Percentiles rank a stretch among this genome's conserved stretches.
Conservation (phyloP, 2,329 filamentous ascomycete genomes). For the Fusarium sublunatum region DNA sequence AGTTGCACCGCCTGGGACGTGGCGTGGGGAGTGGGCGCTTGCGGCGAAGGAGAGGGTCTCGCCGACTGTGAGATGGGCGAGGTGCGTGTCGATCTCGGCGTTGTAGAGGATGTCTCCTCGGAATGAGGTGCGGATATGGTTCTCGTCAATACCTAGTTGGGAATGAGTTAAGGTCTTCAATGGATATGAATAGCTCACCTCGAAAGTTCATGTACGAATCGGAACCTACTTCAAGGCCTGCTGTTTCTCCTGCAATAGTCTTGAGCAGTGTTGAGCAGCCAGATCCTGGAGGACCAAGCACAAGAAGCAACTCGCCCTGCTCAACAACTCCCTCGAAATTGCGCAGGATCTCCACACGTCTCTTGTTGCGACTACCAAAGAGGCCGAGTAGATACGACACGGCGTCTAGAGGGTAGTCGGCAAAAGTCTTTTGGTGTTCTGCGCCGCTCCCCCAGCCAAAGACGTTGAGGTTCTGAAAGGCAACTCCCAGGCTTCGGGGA, state of each 20-base stretch:
- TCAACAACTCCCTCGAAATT: constrained; percentile 48
- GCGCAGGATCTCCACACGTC: constrained; percentile 43
- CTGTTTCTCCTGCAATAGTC: constrained; percentile 64
- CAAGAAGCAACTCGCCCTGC: constrained; percentile 46
- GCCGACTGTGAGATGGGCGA: constrained; percentile 73
- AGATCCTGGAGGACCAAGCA: constrained; percentile 63
- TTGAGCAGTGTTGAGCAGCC: constrained; percentile 70
- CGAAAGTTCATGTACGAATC: constrained; percentile 62
- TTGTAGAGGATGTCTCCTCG: constrained; percentile 71
- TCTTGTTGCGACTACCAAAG: constrained; percentile 10
- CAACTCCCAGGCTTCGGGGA: constrained; percentile 43
- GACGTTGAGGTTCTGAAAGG: constrained; percentile 44
- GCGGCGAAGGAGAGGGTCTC: constrained; percentile 73
- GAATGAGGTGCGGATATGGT: constrained; percentile 57
- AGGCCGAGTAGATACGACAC: constrained; percentile 12
- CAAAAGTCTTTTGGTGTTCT: constrained; percentile 41
- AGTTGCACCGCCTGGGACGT: constrained; percentile 52
- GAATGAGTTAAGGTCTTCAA: background rate
- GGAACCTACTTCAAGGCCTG: constrained; percentile 48
- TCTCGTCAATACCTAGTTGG: constrained; percentile 42
- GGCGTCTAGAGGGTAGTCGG: constrained; percentile 39
- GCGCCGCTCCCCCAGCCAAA: constrained; percentile 45
- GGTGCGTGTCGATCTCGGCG: constrained; percentile 72
- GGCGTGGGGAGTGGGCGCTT: constrained; percentile 69
- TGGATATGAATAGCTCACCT: constrained; percentile 44